phyloP scores from a whole-genome alignment of 208 protist genomes.

The Trypanosoma brucei region DNA sequence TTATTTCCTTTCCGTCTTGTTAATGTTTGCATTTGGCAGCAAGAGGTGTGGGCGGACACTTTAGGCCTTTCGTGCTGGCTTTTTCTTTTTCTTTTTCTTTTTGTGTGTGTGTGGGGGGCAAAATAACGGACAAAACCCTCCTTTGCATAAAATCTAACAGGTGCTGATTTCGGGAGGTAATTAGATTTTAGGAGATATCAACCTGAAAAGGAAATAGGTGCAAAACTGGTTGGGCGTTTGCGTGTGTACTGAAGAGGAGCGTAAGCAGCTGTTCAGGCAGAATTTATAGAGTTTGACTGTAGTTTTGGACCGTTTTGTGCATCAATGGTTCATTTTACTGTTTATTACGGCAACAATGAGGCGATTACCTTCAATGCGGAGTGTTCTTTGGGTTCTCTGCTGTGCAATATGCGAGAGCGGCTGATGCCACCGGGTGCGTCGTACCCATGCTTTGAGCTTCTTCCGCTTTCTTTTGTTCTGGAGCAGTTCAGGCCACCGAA shows the following conservation, averaged over 20 bases:
- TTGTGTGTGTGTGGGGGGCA: no score
- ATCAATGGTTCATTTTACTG: slow-evolving; percentile 39
- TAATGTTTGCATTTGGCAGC: no score
- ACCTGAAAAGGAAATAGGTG: no score
- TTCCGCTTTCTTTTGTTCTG: slow-evolving; percentile 43
- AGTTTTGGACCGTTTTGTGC: no score
- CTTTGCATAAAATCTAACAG: no score
- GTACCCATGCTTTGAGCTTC: slow-evolving; percentile 42
- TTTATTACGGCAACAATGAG: slow-evolving; percentile 45
- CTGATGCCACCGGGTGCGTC: slow-evolving; percentile 7
- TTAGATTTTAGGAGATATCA: no score
- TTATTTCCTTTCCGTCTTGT: no score
- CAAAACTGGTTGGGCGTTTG: background rate
- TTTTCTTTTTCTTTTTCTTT: no score
- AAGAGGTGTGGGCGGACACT: no score
- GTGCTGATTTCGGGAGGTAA: no score
- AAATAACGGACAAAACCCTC: no score
- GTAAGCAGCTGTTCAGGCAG: background rate
- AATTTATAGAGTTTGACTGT: background rate
- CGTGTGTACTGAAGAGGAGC: background rate
- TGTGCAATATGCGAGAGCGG: slow-evolving; percentile 30
- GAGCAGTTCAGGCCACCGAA: slow-evolving; percentile 29
- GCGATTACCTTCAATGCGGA: slow-evolving; percentile 46
- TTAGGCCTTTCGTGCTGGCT: no score
- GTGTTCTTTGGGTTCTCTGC: slow-evolving; percentile 43